A percentile compares a stretch with the other conserved stretches of the same genome.
Evolutionary conservation across 768 basidiomycete genomes (phyloP).

Genomic region (Vararia minispora): DNA sequence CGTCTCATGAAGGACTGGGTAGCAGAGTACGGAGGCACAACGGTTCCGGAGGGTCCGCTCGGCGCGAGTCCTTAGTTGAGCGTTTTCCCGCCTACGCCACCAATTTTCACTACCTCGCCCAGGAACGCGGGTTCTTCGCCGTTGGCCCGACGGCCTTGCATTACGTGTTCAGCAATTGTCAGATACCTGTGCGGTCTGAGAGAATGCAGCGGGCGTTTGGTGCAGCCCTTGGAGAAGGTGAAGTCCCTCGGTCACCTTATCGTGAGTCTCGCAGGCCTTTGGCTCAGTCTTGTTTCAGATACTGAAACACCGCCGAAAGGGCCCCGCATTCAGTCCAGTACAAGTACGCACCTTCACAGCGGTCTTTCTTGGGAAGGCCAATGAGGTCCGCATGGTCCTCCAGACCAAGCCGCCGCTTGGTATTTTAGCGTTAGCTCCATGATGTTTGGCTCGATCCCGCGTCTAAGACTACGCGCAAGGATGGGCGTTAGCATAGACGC

Average conservation of each 20-base stretch:
- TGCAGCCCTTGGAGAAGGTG: conserved; percentile 9
- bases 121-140: conserved; percentile 19
- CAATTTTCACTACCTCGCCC: too few relatives aligned
- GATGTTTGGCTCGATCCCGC: conserved; percentile 17
- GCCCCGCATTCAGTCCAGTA: conserved; percentile 16
- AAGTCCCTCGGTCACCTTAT: conserved; percentile 8
- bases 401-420: background rate
- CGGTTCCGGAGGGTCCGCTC: too few relatives aligned
- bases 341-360: conserved; percentile 16
- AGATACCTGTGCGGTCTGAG: conserved; percentile 23
- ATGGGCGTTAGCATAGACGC: conserved; percentile 10
- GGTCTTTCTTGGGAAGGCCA: conserved; percentile 14
- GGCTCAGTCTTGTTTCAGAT: too few relatives aligned
- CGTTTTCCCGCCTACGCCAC: too few relatives aligned
- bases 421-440: conserved; percentile 14
- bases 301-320: conserved; percentile 1
- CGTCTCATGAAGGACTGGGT: too few relatives aligned
- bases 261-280: too few relatives aligned
- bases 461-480: conserved; percentile 5
- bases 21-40: too few relatives aligned
- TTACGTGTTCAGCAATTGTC: conserved; percentile 22
- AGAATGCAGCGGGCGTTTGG: conserved; percentile 8
- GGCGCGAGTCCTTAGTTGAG: too few relatives aligned
- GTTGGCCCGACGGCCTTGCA: conserved; percentile 24
- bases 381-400: conserved; percentile 10